These are phyloP conservation scores for Phylloporus sp. DNA, from an alignment of 768 basidiomycete genomes.

Conservation along the genomic window DNA sequence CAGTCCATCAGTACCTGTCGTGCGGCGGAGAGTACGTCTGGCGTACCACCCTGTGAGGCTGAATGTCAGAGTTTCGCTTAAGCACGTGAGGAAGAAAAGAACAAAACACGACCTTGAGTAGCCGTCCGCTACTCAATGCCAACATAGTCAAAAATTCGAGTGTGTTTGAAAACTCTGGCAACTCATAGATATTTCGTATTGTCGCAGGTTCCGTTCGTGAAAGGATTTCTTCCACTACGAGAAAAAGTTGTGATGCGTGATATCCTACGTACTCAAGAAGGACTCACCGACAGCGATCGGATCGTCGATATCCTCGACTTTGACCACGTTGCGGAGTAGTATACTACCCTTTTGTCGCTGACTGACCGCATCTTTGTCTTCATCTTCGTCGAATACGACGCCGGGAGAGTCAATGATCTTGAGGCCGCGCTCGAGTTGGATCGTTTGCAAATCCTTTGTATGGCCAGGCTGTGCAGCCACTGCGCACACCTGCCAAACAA, in stretches of 20 bases:
- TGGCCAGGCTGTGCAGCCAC: conserved; percentile 94
- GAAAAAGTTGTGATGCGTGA: neutral
- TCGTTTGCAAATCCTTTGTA: conserved; percentile 85
- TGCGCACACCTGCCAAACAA: conserved; percentile 62
- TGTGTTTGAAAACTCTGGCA: conserved; percentile 68
- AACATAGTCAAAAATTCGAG: conserved; percentile 89
- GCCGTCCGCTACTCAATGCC: conserved; percentile 73
- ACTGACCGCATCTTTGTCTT: conserved; percentile 40
- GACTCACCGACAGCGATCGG: conserved; percentile 79
- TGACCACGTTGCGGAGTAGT: conserved; percentile 82
- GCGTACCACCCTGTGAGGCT: conserved; percentile 70
- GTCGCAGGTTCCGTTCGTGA: conserved; percentile 61
- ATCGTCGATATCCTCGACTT: conserved; percentile 87
- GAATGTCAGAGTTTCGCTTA: neutral
- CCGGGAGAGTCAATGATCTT: conserved; percentile 94
- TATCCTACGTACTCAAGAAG: neutral
- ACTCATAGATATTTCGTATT: conserved; percentile 80
- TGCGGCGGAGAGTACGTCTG: conserved; percentile 78
- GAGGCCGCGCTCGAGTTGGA: conserved; percentile 90
- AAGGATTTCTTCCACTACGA: conserved; percentile 81
- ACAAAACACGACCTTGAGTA: conserved; percentile 83
- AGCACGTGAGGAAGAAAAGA: neutral
- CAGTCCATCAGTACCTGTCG: conserved; percentile 83
- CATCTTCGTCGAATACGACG: conserved; percentile 89
- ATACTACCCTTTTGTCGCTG: conserved; percentile 53